Evolutionary conservation across 768 basidiomycete genomes (phyloP).

Genomic region (Dioszegia hungarica): DNA sequence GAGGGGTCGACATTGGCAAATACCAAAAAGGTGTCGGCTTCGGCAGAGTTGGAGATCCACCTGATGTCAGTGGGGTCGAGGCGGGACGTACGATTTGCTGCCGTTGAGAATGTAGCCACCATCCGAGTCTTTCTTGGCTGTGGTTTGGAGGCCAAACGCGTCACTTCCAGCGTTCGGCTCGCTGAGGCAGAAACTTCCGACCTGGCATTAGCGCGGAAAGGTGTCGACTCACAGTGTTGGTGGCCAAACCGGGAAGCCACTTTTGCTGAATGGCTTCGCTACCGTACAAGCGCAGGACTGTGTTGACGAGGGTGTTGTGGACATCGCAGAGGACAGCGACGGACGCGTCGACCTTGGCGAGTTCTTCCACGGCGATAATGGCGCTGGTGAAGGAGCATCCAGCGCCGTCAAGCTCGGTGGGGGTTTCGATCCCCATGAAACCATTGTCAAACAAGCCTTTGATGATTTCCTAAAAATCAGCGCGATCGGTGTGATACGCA

Average conservation of each 20-base stretch:
- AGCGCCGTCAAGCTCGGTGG: conserved; percentile 73
- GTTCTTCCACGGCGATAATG: conserved; percentile 93
- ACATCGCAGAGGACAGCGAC: conserved; percentile 97
- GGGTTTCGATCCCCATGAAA: conserved; percentile 98
- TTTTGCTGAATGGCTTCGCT: conserved; percentile 77
- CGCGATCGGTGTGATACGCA: conserved; percentile 16
- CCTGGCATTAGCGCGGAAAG: conserved; percentile 53
- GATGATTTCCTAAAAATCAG: conserved; percentile 55
- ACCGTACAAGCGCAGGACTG: conserved; percentile 80
- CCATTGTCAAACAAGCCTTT: conserved; percentile 91
- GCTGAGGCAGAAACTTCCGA: conserved; percentile 92
- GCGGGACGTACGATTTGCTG: conserved; percentile 71
- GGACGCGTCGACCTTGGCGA: conserved; percentile 90
- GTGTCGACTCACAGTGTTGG: conserved; percentile 59
- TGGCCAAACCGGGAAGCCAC: conserved; percentile 77
- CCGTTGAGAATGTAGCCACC: conserved; percentile 88
- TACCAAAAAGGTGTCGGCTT: conserved; percentile 71
- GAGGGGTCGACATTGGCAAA: conserved; percentile 93
- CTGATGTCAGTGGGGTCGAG: conserved; percentile 13
- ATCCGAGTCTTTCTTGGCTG: conserved; percentile 67
- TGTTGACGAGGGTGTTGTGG: conserved; percentile 97
- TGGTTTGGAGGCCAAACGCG: conserved; percentile 92
- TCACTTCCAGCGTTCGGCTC: conserved; percentile 92
- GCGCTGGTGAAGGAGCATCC: conserved; percentile 90
- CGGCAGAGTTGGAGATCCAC: conserved; percentile 94